Base-by-base conservation (phyloP, 306 rosid species). In the Carpinus fangiana region DNA sequence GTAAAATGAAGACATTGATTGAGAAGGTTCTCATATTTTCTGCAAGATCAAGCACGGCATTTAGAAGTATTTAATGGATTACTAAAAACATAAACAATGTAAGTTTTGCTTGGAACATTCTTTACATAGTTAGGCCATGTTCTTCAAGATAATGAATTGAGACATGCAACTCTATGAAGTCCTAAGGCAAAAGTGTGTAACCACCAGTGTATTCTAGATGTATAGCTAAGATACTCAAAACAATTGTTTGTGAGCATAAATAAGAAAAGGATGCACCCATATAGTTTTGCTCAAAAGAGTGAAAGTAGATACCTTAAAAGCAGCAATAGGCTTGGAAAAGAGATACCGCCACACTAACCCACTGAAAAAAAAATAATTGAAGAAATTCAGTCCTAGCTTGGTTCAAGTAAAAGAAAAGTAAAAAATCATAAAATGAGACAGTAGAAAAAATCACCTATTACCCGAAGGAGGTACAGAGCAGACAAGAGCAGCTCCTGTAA, bases 401-500 rank as follows among this genome's bases (percentile, higher is more conserved):
- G 62, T 70, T 43, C 56, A 73, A 6, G 14, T 8, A 72, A 28
- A 70, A 50, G 28, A 53, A 80, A 23, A 18, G 43, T 50, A 68
- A 1, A 45, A 60, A 51, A 28, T 12, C 48, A 55, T 48, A 41
- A 43, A 71, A 20, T 56, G 46, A 38, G 59, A 78, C 60, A 68
- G 57, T 45, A 73, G 45, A 61, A 76, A 60, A 73, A 73, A 41
- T 83, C 86, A 93, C 98, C 98, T 83, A 79, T 93, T 93, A 70
- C 98, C 98, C 60, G 98, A 87, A 75, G 98, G 98, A 80, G 98
- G 98, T 16, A 93, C 98, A 45, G 98, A 93, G 83, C 96, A 93
- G 57, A 90, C 88, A 72, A 93, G 91, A 66, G 60, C 90, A 76
- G 98, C 93, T 78, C 91, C 98, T 16, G 66, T 65, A 65, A 93